Evolutionary conservation across 768 basidiomycete species (phyloP).

Genomic region (Tulasnella sp.): DNA sequence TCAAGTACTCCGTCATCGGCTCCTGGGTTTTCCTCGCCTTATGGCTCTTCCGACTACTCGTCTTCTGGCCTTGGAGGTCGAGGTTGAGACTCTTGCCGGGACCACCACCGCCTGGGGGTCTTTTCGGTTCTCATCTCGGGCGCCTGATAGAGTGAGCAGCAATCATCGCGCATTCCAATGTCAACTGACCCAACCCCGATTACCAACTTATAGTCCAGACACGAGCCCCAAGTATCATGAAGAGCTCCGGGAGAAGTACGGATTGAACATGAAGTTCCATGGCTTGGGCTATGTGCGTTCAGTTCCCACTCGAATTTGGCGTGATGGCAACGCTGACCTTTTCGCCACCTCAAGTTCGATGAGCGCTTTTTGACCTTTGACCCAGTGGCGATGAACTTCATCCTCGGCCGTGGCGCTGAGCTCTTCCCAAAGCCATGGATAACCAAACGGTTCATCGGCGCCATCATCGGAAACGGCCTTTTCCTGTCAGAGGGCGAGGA

Average conservation of each 20-base stretch:
- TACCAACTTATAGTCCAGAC: neutral
- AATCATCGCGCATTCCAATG: neutral
- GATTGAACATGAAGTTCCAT: constrained; percentile 33
- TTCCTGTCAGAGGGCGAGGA: constrained; percentile 10
- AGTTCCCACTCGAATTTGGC: too few species aligned
- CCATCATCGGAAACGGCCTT: constrained; percentile 55
- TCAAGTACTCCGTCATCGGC: neutral
- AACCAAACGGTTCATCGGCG: constrained; percentile 59
- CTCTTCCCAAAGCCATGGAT: constrained; percentile 77
- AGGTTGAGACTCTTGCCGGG: constrained; percentile 9
- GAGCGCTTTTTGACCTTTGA: constrained; percentile 72
- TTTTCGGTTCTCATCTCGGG: constrained; percentile 9
- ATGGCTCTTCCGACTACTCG: constrained; percentile 13
- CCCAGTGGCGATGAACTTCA: constrained; percentile 58
- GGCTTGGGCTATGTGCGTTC: constrained; percentile 28
- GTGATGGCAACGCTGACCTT: neutral
- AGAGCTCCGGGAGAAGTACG: constrained; percentile 32
- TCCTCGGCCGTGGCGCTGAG: constrained; percentile 54
- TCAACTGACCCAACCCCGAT: neutral
- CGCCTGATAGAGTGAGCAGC: neutral
- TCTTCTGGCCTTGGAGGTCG: constrained; percentile 13
- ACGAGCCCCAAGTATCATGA: neutral
- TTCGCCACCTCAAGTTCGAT: constrained; percentile 28
- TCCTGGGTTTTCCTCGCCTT: constrained; percentile 1
- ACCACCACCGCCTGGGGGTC: constrained; percentile 1